These are phyloP conservation scores for Penicillium sp. DNA, from an alignment of 2,329 filamentous ascomycete genomes.

Conservation along the genomic window DNA sequence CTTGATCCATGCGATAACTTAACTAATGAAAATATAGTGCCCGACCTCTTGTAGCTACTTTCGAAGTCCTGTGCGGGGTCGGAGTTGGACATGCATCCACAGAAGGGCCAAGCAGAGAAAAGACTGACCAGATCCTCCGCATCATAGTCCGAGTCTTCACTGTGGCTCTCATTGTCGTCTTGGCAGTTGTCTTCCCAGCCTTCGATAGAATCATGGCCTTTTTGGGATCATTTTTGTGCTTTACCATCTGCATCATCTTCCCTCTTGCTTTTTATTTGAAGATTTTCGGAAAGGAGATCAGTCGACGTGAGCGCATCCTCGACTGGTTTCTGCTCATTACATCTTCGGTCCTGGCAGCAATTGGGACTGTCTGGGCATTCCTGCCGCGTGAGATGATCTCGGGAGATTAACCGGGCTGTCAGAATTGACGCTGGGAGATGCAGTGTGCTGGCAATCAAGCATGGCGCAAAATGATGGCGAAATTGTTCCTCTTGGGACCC, in stretches of 20 bases:
- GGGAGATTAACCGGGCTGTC: slow-evolving; percentile 30
- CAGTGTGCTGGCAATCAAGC: slow-evolving; percentile 7
- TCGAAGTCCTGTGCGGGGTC: slow-evolving; percentile 77
- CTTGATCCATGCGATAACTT: not conserved
- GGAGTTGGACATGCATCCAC: slow-evolving; percentile 49
- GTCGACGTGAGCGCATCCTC: slow-evolving; percentile 59
- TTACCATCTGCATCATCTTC: slow-evolving; percentile 89
- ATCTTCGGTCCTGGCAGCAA: slow-evolving; percentile 65
- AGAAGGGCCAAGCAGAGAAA: slow-evolving; percentile 39
- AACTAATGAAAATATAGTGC: slow-evolving; percentile 47
- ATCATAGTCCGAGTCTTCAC: slow-evolving; percentile 63
- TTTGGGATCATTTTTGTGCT: slow-evolving; percentile 85
- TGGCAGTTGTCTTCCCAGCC: slow-evolving; percentile 70
- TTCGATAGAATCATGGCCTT: slow-evolving; percentile 92
- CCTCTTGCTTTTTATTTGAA: slow-evolving; percentile 87
- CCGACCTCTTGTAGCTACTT: slow-evolving; percentile 79
- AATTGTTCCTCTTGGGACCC: slow-evolving; percentile 81
- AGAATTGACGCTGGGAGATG: not conserved
- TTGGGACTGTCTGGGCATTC: slow-evolving; percentile 86
- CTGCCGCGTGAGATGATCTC: slow-evolving; percentile 73
- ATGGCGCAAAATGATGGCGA: slow-evolving; percentile 66
- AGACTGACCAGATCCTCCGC: slow-evolving; percentile 57
- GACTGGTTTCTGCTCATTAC: slow-evolving; percentile 68
- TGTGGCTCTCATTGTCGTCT: slow-evolving; percentile 68
- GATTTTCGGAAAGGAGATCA: slow-evolving; percentile 74